Conservation (phyloP, 352 stramenopile genomes). For the Phytophthora hibernalis region DNA sequence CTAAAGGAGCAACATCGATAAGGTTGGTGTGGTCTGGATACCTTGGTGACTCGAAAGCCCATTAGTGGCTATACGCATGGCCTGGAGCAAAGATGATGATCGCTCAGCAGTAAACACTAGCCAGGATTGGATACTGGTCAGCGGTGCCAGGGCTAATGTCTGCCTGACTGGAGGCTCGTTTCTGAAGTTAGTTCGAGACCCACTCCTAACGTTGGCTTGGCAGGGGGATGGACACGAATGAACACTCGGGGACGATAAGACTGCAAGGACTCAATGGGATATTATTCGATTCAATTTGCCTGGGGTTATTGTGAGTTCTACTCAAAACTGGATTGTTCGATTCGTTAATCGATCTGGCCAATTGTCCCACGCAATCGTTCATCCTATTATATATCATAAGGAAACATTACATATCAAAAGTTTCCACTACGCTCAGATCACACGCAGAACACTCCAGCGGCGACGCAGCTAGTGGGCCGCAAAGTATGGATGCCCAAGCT, state of each 20-base stretch:
- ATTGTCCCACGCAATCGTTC: no score
- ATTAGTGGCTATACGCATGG: background rate
- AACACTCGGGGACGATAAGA: background rate
- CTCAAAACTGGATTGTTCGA: no score
- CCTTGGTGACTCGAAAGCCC: background rate
- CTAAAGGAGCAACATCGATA: background rate
- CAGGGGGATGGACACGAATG: background rate
- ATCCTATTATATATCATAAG: no score
- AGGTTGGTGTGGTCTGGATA: background rate
- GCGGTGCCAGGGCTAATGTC: background rate
- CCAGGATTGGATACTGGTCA: background rate
- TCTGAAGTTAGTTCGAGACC: background rate
- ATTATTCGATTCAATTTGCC: background rate
- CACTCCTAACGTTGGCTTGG: background rate
- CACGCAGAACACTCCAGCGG: no score
- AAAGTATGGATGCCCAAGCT: no score
- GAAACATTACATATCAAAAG: no score
- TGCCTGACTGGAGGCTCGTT: conserved; percentile 3
- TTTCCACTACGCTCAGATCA: no score
- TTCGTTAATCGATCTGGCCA: no score
- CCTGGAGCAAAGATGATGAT: background rate
- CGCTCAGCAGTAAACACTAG: background rate
- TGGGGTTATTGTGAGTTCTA: no score
- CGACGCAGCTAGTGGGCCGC: no score
- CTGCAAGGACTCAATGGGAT: background rate